These are phyloP conservation scores for Zarea fungicola DNA, from an alignment of 2,329 filamentous ascomycete genomes.

Conservation along the genomic window DNA sequence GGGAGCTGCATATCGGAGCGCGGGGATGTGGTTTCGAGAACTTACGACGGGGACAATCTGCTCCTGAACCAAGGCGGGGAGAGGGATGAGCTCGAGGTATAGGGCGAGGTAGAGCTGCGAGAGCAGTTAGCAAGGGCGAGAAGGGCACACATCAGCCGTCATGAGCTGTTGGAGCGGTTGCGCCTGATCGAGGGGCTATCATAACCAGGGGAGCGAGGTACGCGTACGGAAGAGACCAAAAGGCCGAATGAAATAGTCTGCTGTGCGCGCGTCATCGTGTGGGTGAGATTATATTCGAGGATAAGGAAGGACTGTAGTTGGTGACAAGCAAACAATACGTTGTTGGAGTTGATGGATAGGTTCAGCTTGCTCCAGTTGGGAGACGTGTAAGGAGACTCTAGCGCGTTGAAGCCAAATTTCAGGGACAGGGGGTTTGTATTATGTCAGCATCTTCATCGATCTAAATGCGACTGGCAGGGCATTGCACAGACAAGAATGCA, in stretches of 20 bases:
- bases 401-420: constrained; percentile 13
- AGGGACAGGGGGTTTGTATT: constrained; percentile 10
- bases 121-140: constrained; percentile 20
- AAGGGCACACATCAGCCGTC: too few relatives aligned
- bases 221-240: constrained; percentile 74
- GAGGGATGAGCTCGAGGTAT: constrained; percentile 76
- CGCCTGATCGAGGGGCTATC: neutral
- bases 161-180: neutral
- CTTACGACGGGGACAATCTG: constrained; percentile 87
- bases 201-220: neutral
- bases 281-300: neutral
- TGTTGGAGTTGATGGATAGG: neutral
- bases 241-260: constrained; percentile 87
- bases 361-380: neutral
- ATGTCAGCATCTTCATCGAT: constrained; percentile 9
- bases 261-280: constrained; percentile 85
- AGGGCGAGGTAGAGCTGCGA: constrained; percentile 82
- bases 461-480: neutral
- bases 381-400: constrained; percentile 13
- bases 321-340: neutral
- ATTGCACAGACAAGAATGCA: neutral
- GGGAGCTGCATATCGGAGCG: neutral
- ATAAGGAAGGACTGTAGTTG: constrained; percentile 14
- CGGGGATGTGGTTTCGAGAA: constrained; percentile 17
- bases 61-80: constrained; percentile 71